Evolutionary conservation across 1,284 basidiomycete genomes (phyloP).

Genomic region (Irpex sp.): DNA sequence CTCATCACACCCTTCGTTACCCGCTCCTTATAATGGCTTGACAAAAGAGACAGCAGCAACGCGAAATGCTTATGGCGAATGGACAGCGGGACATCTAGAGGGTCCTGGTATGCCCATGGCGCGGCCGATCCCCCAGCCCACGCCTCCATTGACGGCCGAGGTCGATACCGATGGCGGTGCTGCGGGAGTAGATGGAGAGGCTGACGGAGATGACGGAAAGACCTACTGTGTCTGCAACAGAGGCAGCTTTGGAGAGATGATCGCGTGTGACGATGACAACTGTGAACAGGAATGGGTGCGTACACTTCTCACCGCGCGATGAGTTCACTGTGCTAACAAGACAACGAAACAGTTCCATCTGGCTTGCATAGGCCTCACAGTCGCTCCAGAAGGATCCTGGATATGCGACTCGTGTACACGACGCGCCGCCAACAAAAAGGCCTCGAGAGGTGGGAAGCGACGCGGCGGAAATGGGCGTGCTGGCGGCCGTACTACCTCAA

Average conservation of each 20-base stretch:
- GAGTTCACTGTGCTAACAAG: slow-evolving; percentile 5
- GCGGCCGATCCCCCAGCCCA: slow-evolving; percentile 35
- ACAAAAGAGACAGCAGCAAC: slow-evolving; percentile 12
- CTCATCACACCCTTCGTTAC: slow-evolving; percentile 38
- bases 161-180: slow-evolving; percentile 24
- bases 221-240: slow-evolving; percentile 89
- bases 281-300: slow-evolving; percentile 95
- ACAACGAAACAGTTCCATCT: slow-evolving; percentile 74
- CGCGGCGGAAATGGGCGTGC: slow-evolving; percentile 27
- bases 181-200: slow-evolving; percentile 40
- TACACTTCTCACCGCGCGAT: slow-evolving; percentile 20
- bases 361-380: slow-evolving; percentile 70
- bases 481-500: slow-evolving; percentile 16
- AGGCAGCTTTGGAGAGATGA: slow-evolving; percentile 94
- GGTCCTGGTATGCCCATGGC: slow-evolving; percentile 73
- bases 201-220: slow-evolving; percentile 66
- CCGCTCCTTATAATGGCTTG: slow-evolving; percentile 30
- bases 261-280: slow-evolving; percentile 88
- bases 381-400: slow-evolving; percentile 78
- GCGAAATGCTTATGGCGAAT: slow-evolving; percentile 28
- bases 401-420: slow-evolving; percentile 69
- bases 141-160: slow-evolving; percentile 14
- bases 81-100: slow-evolving; percentile 57
- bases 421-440: slow-evolving; percentile 44
- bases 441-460: slow-evolving; percentile 48